Evolutionary conservation across 306 rosid genomes (phyloP).

Genomic region (Alnus rubra): DNA sequence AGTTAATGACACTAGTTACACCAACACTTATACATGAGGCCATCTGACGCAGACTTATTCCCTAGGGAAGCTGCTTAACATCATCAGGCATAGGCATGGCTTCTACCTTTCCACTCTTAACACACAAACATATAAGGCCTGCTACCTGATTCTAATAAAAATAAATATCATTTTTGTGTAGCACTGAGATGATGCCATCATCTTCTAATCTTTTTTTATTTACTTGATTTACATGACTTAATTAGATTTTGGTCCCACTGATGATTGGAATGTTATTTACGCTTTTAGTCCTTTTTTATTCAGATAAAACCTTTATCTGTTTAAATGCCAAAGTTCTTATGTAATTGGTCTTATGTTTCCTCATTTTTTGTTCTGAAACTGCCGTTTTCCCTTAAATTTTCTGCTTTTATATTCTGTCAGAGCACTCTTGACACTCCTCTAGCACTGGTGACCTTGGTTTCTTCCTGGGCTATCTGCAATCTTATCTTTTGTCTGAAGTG

Average conservation of each 20-base stretch:
- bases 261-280: slow-evolving; percentile 10
- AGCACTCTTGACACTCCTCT: slow-evolving; percentile 72
- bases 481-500: slow-evolving; percentile 41
- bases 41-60: background rate
- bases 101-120: background rate
- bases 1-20: background rate
- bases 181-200: background rate
- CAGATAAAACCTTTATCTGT: background rate
- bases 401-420: slow-evolving; percentile 36
- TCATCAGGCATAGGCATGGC: background rate
- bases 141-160: background rate
- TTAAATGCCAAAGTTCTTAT: slow-evolving; percentile 1
- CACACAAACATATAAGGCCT: background rate
- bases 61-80: background rate
- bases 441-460: slow-evolving; percentile 54
- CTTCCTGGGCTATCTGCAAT: slow-evolving; percentile 48
- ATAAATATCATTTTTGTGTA: background rate
- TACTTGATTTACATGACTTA: slow-evolving; percentile 14
- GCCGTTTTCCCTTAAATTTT: slow-evolving; percentile 11
- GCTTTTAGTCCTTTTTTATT: background rate
- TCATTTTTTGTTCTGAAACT: background rate
- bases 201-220: background rate
- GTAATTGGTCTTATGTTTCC: slow-evolving; percentile 19
- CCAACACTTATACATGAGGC: background rate
- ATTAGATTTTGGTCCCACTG: slow-evolving; percentile 13